Evolutionary conservation across 2,329 filamentous ascomycete species (phyloP).

Genomic region (Colletotrichum truncatum): DNA sequence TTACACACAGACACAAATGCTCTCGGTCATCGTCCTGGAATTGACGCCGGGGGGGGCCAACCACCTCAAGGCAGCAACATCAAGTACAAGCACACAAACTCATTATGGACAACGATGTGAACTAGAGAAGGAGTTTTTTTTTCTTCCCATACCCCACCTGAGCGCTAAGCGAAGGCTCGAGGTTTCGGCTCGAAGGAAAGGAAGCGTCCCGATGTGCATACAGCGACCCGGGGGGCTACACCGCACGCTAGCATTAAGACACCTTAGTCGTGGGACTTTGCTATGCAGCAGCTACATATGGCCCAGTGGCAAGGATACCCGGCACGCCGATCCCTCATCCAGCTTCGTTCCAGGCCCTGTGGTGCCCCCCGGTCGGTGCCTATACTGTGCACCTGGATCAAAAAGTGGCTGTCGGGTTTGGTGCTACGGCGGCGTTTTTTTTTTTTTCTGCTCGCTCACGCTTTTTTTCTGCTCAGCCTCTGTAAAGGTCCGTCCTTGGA

Average conservation of each 20-base stretch:
- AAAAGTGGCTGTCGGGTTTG: not conserved
- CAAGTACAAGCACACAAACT: not conserved
- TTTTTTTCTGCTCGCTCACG: not conserved
- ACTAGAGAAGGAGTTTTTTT: not conserved
- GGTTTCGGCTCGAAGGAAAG: conserved; percentile 8
- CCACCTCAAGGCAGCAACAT: not conserved
- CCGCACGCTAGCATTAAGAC: not conserved
- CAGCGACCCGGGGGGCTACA: not conserved
- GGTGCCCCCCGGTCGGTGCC: conserved; percentile 13
- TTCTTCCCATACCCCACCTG: conserved; percentile 4
- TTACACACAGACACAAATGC: not conserved
- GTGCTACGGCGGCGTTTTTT: not conserved
- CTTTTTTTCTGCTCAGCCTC: conserved; percentile 22
- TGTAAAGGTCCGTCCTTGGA: not conserved
- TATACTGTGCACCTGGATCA: not conserved
- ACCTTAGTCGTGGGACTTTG: not conserved
- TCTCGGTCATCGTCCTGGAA: not conserved
- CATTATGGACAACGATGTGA: no score
- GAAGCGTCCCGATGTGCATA: conserved; percentile 8
- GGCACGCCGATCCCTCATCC: conserved; percentile 22
- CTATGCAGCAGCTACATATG: not conserved
- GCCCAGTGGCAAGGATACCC: conserved; percentile 14
- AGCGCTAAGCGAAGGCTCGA: not conserved
- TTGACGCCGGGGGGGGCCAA: not conserved
- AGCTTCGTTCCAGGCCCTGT: conserved; percentile 23